Base-by-base conservation (phyloP, 805 yeast genomes). In the Ogataea corticis region DNA sequence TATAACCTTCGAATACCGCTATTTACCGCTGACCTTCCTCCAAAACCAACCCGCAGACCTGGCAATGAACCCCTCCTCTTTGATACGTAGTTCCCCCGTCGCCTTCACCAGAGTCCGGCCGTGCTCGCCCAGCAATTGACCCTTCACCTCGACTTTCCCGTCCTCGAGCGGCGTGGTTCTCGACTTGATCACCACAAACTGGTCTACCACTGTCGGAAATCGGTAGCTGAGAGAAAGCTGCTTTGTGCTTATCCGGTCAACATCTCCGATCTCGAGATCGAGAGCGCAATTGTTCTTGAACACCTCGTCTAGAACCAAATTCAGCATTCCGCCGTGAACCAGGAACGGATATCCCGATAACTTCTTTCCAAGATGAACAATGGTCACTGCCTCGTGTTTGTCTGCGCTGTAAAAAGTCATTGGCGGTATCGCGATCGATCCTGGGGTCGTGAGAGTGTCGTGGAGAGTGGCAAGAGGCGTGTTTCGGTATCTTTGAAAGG, bases 261-360 rank as follows among this genome's bases (percentile, higher is more conserved):
- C 49, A 57, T 63, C 54, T 57, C 56, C 3, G 65, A 69, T 37
- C 4, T 51, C 52, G 16, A 46, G 49, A 25, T 55, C 59, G 16
- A 52, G 49, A 10, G 56, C 51, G 17, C 61, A 54, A 32, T 54
- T 50, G 13, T 57, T 42, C 52, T 82, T 82, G 67, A 83, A 76
- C 6, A 85, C 75, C 54, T 90, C 96, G 58, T 88, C 94, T 44
- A 89, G 67, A 1, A 90, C 68, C 0, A 95, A 83, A 7, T 91
- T 95, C 25, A 90, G 62, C 23, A 91, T 78, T 0, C 97, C 97
- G 3, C 97, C 97, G 61, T 90, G 97, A 2, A 88, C 76, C 15
- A 91, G 67, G 55, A 87, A 83, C 2, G 97, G 97, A 61, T 85
- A 90, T 1, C 97, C 97, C 34, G 92, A 82, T 16, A 90, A 64